Conservation (phyloP, 768 basidiomycete species). For the Coprinopsis strossmayeri region DNA sequence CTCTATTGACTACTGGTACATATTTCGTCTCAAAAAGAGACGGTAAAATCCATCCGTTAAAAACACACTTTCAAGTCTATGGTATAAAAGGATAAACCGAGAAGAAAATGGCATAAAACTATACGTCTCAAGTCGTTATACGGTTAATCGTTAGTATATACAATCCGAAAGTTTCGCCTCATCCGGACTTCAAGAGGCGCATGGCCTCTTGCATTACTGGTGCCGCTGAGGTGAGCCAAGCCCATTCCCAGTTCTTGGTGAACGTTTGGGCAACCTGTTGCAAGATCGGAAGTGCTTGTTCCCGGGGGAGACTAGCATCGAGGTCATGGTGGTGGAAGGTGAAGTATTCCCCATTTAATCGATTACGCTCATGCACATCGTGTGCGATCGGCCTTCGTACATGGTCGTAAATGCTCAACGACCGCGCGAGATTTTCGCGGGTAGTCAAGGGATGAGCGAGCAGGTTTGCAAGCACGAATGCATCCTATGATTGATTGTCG, state of each 20-base stretch:
- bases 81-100: too few species aligned
- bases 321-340: conserved; percentile 26
- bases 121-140: too few species aligned
- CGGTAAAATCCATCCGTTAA: too few species aligned
- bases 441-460: conserved; percentile 38
- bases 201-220: conserved; percentile 9
- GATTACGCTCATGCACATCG: conserved; percentile 31
- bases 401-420: conserved; percentile 41
- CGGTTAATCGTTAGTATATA: too few species aligned
- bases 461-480: conserved; percentile 36
- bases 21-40: too few species aligned
- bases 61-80: too few species aligned
- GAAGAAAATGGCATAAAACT: too few species aligned
- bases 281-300: conserved; percentile 26
- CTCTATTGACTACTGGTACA: too few species aligned
- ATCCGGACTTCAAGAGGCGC: conserved; percentile 6
- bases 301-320: conserved; percentile 20
- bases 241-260: conserved; percentile 55
- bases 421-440: conserved; percentile 31
- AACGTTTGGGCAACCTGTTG: conserved; percentile 33
- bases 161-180: too few species aligned
- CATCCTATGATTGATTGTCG: conserved; percentile 33
- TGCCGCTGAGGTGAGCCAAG: conserved; percentile 46
- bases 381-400: conserved; percentile 41
- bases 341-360: conserved; percentile 36